Evolutionary conservation across 1,139 yeast species (phyloP), one percentile per base, ranked within the genome.

Genomic region (Tardiomyces blankii): DNA sequence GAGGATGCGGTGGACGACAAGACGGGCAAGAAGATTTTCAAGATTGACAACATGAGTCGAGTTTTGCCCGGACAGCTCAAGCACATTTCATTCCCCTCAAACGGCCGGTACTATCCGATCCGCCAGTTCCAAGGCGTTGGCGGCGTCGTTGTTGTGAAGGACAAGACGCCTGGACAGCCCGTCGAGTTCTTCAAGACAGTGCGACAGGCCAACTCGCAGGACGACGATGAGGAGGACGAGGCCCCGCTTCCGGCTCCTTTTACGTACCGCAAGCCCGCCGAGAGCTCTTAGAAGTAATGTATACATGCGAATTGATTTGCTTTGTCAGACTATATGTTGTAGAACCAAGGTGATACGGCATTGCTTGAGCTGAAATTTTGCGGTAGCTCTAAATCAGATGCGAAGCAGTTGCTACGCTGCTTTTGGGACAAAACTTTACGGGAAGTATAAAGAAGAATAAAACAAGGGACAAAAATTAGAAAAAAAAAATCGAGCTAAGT

Each of bases 181-280:
- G 70, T 75, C 21, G 83, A 79, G 50, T 66, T 75, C 51, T 84
- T 91, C 62, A 84, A 82, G 65, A 89, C 97, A 1, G 82, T 88
- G 28, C 82, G 95, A 66, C 95, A 88, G 64, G 72, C 77, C 61
- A 83, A 79, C 46, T 54, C 62, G 30, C 58, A 54, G 42, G 68
- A 64, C 30, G 63, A 60, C 40, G 65, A 59, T 30, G 67, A 63
- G 38, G 68, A 63, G 41, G 54, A 55, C 28, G 94, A 87, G 57
- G 97, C 97, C 0, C 96, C 97, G 43, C 58, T 88, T 44, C 97
- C 97, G 32, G 82, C 82, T 54, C 93, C 96, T 46, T 91, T 91
- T 61, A 72, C 72, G 12, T 78, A 30, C 11, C 35, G 35, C 5
- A 30, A 30, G 35, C 9, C n/a, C 5, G 16, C 35, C 16, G 35